Evolutionary conservation across 2,329 filamentous ascomycete genomes (phyloP).

Genomic region (Claviceps cyperi): DNA sequence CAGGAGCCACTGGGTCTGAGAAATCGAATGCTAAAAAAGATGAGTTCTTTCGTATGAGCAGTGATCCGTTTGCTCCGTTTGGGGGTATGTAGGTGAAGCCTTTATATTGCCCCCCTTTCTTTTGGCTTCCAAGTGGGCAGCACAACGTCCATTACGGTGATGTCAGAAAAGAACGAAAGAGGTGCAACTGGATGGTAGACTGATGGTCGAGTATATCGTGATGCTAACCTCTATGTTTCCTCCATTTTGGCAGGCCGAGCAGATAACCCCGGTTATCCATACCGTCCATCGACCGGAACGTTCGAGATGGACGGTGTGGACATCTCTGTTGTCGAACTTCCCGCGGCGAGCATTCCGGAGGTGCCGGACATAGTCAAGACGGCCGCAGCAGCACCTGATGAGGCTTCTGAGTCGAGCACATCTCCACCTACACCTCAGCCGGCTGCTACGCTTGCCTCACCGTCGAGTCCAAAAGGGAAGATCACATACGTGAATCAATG

Average conservation of each 20-base stretch:
- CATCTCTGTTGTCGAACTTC: slow-evolving; percentile 19
- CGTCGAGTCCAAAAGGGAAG: slow-evolving; percentile 15
- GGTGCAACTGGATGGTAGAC: neutral
- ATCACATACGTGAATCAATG: slow-evolving; percentile 23
- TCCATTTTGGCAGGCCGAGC: slow-evolving; percentile 15
- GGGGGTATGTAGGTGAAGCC: slow-evolving; percentile 21
- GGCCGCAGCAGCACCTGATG: too few relatives aligned
- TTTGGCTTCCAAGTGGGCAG: too few relatives aligned
- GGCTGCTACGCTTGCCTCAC: slow-evolving; percentile 21
- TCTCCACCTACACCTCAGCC: slow-evolving; percentile 12
- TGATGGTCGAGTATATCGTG: too few relatives aligned
- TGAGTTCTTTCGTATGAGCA: slow-evolving; percentile 7
- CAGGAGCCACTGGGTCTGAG: neutral
- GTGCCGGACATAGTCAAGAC: neutral
- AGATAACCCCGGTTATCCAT: slow-evolving; percentile 16
- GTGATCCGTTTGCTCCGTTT: slow-evolving; percentile 29
- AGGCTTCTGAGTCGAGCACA: too few relatives aligned
- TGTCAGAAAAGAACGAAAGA: neutral
- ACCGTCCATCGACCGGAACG: slow-evolving; percentile 14
- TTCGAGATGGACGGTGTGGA: slow-evolving; percentile 25
- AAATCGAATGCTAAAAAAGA: slow-evolving; percentile 9
- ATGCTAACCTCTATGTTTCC: neutral
- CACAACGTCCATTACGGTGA: too few relatives aligned
- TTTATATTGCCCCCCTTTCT: neutral
- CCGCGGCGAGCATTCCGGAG: slow-evolving; percentile 11